Evolutionary conservation across 1,284 basidiomycete species (phyloP).

Genomic region (Trametes hirsuta): DNA sequence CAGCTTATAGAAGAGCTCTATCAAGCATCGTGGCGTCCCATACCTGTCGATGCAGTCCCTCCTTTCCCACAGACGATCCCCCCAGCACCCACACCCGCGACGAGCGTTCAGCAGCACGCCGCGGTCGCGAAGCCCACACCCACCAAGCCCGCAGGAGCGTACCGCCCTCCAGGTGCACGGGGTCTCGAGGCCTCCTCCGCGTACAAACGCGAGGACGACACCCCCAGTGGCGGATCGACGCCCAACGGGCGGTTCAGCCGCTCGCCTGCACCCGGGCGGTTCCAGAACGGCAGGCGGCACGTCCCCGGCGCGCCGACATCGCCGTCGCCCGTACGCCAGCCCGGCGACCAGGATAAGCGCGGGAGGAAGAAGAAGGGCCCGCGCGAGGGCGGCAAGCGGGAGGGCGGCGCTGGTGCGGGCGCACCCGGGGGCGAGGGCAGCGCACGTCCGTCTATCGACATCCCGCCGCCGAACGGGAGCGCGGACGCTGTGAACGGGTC

Average conservation of each 20-base stretch:
- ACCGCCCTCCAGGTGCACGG: slow-evolving; percentile 91
- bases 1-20: slow-evolving; percentile 87
- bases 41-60: slow-evolving; percentile 62
- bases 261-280: slow-evolving; percentile 56
- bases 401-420: slow-evolving; percentile 3
- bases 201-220: slow-evolving; percentile 87
- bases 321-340: slow-evolving; percentile 48
- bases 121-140: slow-evolving; percentile 46
- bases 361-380: slow-evolving; percentile 57
- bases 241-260: slow-evolving; percentile 62
- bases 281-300: slow-evolving; percentile 46
- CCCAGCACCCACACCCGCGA: slow-evolving; percentile 71
- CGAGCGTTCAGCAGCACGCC: slow-evolving; percentile 52
- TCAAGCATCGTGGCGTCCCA: slow-evolving; percentile 85
- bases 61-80: slow-evolving; percentile 80
- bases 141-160: slow-evolving; percentile 77
- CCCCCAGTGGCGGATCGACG: slow-evolving; percentile 58
- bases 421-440: slow-evolving; percentile 25
- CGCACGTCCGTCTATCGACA: slow-evolving; percentile 40
- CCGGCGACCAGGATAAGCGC: slow-evolving; percentile 44
- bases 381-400: slow-evolving; percentile 42
- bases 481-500: slow-evolving; percentile 37
- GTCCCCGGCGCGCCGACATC: slow-evolving; percentile 72
- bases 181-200: slow-evolving; percentile 84
- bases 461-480: slow-evolving; percentile 34